Evolutionary conservation across 345 rosid species (phyloP), one percentile per base, ranked within the genome.

Genomic region (Abelmoschus esculentus): DNA sequence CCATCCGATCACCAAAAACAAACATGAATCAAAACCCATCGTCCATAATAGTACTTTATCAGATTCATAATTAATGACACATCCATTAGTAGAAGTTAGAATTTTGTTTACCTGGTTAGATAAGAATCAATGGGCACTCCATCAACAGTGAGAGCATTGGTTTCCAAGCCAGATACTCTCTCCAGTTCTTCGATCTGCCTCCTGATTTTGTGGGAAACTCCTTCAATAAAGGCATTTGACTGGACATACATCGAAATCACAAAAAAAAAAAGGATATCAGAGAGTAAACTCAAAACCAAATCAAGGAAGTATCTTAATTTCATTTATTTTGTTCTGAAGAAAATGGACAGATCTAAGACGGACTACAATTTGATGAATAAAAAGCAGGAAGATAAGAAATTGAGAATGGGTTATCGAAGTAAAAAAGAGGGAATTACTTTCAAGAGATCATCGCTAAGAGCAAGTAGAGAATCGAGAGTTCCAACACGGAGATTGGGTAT

Each of bases 401-500:
- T 29, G 3, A n/a, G 10, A 19, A 22, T 6, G 18, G 13, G 54
- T 17, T 0, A 50, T 28, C 0, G 44, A 2, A 61, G 14, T 17
- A 15, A 32, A 32, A 36, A 40, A 5, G 4, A 5, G 38, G 61
- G 60, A 40, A 15, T 62, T 78, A 96, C 99, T 89, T 92, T 96
- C 55, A 85, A 59, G 78, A 96, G 97, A 85, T 96, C 99, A 82
- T 96, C 98, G 65, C 95, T 89, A 67, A 96, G 96, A 12, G 98
- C 75, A 6, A 96, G 97, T 70, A 96, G 97, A 63, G 98, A 92
- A 79, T 96, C 99, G 19, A 96, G 84, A 70, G 99, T 96, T 72
- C 99, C 98, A n/a, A 92, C 99, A 13, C 97, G 97, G 72, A 96
- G 99, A 86, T 85, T 96, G 49, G 99, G 95, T 31, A 90, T 87